Evolutionary conservation across 768 basidiomycete genomes (phyloP).

Genomic region (Tremella yokohamensis): DNA sequence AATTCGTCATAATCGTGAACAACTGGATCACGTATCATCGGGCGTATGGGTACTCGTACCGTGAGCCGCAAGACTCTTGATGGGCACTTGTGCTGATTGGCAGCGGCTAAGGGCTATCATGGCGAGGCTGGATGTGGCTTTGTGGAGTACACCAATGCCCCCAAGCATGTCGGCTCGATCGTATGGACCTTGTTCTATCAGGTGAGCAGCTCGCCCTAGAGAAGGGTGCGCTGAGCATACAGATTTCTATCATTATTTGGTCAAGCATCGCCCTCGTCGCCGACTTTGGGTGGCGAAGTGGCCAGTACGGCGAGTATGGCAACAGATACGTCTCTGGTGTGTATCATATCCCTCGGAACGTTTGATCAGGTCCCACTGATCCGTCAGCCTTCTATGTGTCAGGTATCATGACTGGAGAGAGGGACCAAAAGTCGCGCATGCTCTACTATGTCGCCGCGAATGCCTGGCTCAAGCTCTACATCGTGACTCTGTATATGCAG

Average conservation of each 20-base stretch:
- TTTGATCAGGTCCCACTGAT: conserved; percentile 9
- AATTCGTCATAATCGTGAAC: conserved; percentile 22
- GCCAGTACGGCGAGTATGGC: conserved; percentile 13
- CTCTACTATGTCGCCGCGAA: conserved; percentile 29
- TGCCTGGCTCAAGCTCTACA: conserved; percentile 29
- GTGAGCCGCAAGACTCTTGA: conserved; percentile 8
- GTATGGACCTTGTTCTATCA: conserved; percentile 22
- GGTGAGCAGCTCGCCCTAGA: conserved; percentile 4
- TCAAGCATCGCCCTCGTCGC: conserved; percentile 15
- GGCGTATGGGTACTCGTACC: conserved; percentile 20
- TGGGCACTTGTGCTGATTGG: neutral
- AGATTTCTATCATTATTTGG: conserved; percentile 23
- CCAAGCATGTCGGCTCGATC: conserved; percentile 19
- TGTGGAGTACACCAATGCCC: conserved; percentile 23
- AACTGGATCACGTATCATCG: conserved; percentile 19
- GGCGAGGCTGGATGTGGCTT: conserved; percentile 13
- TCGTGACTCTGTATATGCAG: conserved; percentile 27
- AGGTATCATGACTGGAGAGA: conserved; percentile 16
- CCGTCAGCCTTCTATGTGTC: conserved; percentile 19
- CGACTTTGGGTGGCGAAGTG: conserved; percentile 22
- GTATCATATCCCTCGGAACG: conserved; percentile 9
- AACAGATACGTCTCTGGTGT: conserved; percentile 15
- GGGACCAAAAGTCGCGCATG: conserved; percentile 14
- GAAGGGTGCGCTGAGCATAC: neutral
- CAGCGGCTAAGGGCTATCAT: conserved; percentile 17